Evolutionary conservation across 1,284 basidiomycete genomes (phyloP), one percentile per base, ranked within the genome.

Genomic region (Exobasidium rhododendri): DNA sequence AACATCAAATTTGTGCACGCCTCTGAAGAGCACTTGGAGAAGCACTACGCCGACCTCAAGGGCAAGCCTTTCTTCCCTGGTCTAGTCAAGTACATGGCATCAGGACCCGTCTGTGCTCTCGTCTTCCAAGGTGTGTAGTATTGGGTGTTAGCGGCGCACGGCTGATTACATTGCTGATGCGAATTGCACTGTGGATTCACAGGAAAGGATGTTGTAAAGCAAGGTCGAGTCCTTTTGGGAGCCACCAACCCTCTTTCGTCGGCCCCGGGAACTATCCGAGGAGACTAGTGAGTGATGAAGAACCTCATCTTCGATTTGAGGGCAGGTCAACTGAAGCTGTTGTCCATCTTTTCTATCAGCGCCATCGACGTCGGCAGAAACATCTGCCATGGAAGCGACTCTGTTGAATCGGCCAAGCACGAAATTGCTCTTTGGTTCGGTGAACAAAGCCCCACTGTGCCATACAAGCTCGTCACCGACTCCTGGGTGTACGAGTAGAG

Each of bases 181-280:
- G 14, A 14, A 14, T 44, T n/a, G 14, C 43, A 22, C 22, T 44
- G 14, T 40, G 35, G 17, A 40, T 40, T 40, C 35, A n/a, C n/a
- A 40, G 94, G 94, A 75, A 88, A 94, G 77, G 92, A 77, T 61
- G 75, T 75, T 55, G 75, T 79, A 56, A 76, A 74, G 70, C 71
- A 71, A 51, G 93, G 93, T 75, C 92, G 93, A 83, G 85, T 82
- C 81, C 92, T 97, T 88, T 90, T 98, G 75, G 93, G 94, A 80
- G 88, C 92, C 54, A 97, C 96, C 81, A 97, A 98, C 88, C 96
- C 94, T 64, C 87, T 97, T 67, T 86, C 85, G 57, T 97, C 94
- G 68, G 84, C 86, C 68, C 86, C 91, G 51, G 77, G 77, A 35
- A 79, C 76, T 57, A 73, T 74, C 66, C 69, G 73, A 81, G 80